Base-by-base conservation (phyloP, 352 stramenopile genomes). In the Phytophthora nicotianae region DNA sequence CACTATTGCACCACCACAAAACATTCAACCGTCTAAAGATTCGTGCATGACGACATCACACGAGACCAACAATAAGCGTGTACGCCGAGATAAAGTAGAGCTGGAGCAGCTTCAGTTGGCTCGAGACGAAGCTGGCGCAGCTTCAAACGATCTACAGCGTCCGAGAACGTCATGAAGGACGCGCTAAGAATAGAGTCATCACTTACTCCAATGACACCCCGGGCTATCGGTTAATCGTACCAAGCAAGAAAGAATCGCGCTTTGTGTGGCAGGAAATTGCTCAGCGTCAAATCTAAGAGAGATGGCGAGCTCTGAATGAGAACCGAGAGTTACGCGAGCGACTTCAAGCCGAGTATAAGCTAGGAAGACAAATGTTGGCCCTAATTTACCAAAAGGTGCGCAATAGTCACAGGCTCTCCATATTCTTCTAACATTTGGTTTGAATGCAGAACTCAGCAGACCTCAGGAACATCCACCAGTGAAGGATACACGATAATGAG, bases 21-120 rank as follows among this genome's bases (percentile, higher is more conserved):
- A 11, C 11, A 9, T 11, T 8, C 32, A n/a, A 38, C n/a, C 32
- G 5, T 5, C 13, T 5, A 11, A n/a, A n/a, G n/a, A n/a, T n/a
- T n/a, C n/a, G n/a, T n/a, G n/a, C 32, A 38, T 17, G 13, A 38
- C 2, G n/a, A 16, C 3, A n/a, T 11, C 32, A 5, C 32, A 38
- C 5, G 47, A 57, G 3, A 43, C 33, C 11, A 68, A 47, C 37
- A 40, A 37, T 10, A 68, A 68, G 26, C 60, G 46, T 10, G 38
- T 63, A 21, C 60, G 52, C 3, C 46, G 45, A 11, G 51, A 68
- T 24, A 60, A 62, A 23, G 24, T 72, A 1, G 60, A 80, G 50
- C 52, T 80, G 4, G 45, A 75, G 10, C 57, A 64, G 23, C 50
- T 80, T 17, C 56, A 68, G 2, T 23, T 57, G 5, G 60, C 57